These are phyloP conservation scores for Acorus gramineus DNA, from an alignment of 106 monocot species.

Conservation along the genomic window DNA sequence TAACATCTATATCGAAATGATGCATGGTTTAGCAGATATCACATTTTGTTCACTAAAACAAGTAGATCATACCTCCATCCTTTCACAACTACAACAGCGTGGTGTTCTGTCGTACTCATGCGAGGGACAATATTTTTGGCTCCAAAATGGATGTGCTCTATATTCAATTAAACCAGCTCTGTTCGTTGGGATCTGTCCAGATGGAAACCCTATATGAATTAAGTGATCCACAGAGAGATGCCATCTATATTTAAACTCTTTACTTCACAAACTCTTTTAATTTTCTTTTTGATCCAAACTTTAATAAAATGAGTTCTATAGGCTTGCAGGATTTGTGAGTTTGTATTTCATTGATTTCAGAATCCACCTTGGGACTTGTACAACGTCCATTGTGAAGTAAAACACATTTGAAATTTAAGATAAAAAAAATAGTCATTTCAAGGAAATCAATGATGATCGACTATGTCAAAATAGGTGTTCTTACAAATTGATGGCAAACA, in stretches of 20 bases:
- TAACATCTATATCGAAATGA: too few species aligned
- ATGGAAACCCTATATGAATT: background rate
- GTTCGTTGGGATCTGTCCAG: slow-evolving; percentile 81
- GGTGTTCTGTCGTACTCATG: slow-evolving; percentile 86
- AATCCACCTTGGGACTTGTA: too few species aligned
- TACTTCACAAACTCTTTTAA: too few species aligned
- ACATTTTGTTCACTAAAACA: background rate
- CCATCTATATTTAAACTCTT: too few species aligned
- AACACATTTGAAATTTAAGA: background rate
- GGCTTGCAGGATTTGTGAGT: too few species aligned
- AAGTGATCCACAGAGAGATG: too few species aligned
- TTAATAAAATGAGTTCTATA: too few species aligned
- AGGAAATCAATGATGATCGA: too few species aligned
- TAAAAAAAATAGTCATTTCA: too few species aligned
- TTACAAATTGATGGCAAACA: slow-evolving; percentile 93
- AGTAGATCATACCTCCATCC: slow-evolving; percentile 61
- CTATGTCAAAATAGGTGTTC: slow-evolving; percentile 3
- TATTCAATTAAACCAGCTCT: slow-evolving; percentile 85
- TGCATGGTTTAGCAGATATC: too few species aligned
- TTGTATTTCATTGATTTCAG: too few species aligned
- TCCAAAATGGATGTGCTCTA: slow-evolving; percentile 93
- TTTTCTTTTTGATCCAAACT: too few species aligned
- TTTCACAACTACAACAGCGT: slow-evolving; percentile 92
- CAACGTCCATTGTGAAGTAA: background rate
- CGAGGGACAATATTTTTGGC: slow-evolving; percentile 90